phyloP scores from a whole-genome alignment of 306 rosid species.

The Vigna reflexopilosa region DNA sequence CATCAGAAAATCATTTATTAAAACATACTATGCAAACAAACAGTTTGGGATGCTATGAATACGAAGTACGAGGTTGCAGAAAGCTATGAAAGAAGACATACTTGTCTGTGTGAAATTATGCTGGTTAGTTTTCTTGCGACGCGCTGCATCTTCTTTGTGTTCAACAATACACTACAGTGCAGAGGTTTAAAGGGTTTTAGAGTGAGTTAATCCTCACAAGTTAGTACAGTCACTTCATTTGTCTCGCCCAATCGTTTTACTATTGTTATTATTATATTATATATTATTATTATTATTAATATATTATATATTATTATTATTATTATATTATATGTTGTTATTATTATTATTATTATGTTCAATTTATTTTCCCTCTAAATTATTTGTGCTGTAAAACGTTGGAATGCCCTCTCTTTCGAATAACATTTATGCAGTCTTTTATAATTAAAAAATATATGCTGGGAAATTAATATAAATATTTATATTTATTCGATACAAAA shows the following conservation, averaged over 20 bases:
- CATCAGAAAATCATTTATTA: neutral
- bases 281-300: too few species aligned
- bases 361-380: too few species aligned
- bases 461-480: neutral
- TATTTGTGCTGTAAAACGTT: neutral
- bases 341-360: too few species aligned
- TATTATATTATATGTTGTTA: too few species aligned
- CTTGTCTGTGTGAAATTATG: conserved; percentile 54
- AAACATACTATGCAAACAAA: neutral
- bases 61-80: neutral
- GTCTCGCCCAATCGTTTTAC: neutral
- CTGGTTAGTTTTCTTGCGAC: conserved; percentile 55
- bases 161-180: neutral
- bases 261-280: too few species aligned
- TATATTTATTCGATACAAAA: neutral
- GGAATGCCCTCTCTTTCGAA: neutral
- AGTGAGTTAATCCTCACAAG: neutral
- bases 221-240: neutral
- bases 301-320: too few species aligned
- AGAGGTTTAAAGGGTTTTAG: conserved; percentile 50
- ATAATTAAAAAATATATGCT: neutral
- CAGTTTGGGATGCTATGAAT: neutral
- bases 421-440: neutral
- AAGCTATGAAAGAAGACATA: conserved; percentile 38
- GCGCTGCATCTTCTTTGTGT: conserved; percentile 55